Conservation (phyloP, 306 rosid genomes). For the Quercus mongolica region DNA sequence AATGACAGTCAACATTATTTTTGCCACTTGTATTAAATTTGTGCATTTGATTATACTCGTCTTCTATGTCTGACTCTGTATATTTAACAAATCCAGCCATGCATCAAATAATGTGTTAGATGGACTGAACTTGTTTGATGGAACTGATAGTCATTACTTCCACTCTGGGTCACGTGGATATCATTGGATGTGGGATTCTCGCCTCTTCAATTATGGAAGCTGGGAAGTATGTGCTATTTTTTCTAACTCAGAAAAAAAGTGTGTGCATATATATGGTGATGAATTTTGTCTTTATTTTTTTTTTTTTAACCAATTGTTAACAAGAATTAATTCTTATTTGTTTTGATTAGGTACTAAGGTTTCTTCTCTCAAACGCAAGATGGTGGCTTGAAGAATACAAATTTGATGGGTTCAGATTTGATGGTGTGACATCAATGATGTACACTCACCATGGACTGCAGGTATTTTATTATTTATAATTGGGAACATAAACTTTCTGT, state of each 20-base stretch:
- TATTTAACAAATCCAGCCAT: constrained; percentile 59
- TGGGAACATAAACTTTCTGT: background rate
- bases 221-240: constrained; percentile 81
- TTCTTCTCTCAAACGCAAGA: constrained; percentile 92
- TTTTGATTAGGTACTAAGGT: constrained; percentile 75
- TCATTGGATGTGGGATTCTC: constrained; percentile 99
- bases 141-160: constrained; percentile 92
- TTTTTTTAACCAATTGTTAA: constrained; percentile 8
- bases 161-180: constrained; percentile 95
- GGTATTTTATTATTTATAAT: constrained; percentile 40
- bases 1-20: background rate
- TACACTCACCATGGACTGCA: constrained; percentile 91
- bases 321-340: constrained; percentile 5
- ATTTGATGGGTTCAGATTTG: constrained; percentile 97
- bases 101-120: constrained; percentile 87
- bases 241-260: background rate
- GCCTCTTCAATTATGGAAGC: constrained; percentile 98
- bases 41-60: constrained; percentile 12
- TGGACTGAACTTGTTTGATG: constrained; percentile 97
- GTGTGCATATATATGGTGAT: background rate
- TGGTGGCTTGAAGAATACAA: constrained; percentile 99
- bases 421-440: constrained; percentile 99
- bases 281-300: constrained; percentile 1
- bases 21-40: constrained; percentile 4
- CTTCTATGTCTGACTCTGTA: constrained; percentile 27